Evolutionary conservation across 2,329 filamentous ascomycete species (phyloP), one percentile per base, ranked within the genome.

Genomic region (Aciculosporium take): DNA sequence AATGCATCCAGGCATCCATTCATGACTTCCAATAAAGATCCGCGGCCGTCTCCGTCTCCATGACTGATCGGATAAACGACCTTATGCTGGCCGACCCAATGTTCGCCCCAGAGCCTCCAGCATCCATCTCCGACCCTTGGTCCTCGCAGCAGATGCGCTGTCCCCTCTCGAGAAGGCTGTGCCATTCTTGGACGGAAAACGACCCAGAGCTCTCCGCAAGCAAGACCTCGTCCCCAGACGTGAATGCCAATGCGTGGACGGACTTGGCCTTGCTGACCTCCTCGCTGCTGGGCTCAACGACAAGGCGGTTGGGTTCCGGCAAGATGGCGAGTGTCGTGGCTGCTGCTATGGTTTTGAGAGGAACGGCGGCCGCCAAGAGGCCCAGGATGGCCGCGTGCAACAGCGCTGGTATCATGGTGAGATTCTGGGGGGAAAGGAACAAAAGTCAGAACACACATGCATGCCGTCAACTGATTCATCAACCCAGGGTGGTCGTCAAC

Each of bases 201-300:
- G 64, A 63, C 1, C 89, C 89, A 52, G 89, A 78, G 53, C 86
- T 94, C 62, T 94, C 84, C 27, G 75, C 79, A 32, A 94, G 62
- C 18, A 95, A 62, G 39, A 94, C 64, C 45, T 84, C 77, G 7
- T 80, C 74, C 39, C 76, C 67, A 1, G 79, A 78, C n/a, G 80
- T 81, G 57, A 91, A 94, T 5, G 79, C 81, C 44, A 95, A 69
- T n/a, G 83, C 84, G 56, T 95, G 89, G 18, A 84, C 63, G 5
- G 86, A 93, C 42, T 65, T 69, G 9, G 82, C 79, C 35, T 65
- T 62, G 48, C 76, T 68, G 35, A 79, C 68, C 45, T 83, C 70
- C 18, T 72, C 66, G 5, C 76, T 67, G 4, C 73, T 75, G 6
- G 86, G 86, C 41, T 80, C 72, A 23, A 66, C 60, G 24, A 76